Base-by-base conservation (phyloP, 495 filamentous ascomycete species). In the Hypoxylon fragiforme region DNA sequence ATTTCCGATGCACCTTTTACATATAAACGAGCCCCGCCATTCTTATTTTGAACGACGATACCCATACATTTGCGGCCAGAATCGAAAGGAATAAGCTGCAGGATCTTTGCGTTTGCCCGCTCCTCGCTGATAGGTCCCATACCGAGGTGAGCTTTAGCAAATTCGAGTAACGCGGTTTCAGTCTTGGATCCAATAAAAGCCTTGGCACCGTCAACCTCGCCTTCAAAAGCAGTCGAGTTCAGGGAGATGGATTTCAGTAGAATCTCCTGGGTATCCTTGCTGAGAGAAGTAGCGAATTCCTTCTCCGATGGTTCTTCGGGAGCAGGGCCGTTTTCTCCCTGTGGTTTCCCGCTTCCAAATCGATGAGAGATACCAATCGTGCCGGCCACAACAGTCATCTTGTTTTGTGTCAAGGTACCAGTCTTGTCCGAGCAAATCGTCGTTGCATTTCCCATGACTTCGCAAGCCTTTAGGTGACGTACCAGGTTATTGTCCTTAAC, bases 361-460 rank as follows among this genome's bases (percentile, higher is more conserved):
- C 83, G 80, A 28, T 83, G 79, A 19, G 72, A 79, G 1, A 78
- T 86, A 16, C 89, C 88, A 20, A 95, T 56, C 5, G 88, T 89
- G 2, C 84, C 91, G 19, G 89, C 84, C 46, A 95, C 89, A 7
- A 91, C 86, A 26, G 82, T 85, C 91, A 96, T 96, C 73, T 89
- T 90, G 63, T 96, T 96, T 68, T 92, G 85, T 0, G 90, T 94
- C n/a, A 97, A 75, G 2, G 92, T 97, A 47, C 92, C 92, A 0
- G 92, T 97, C 69, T 97, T 97, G 74, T 97, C 92, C 2, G 92
- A 96, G 71, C 92, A 97, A 40, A 97, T 89, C 1, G 90, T 92
- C 0, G 92, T 96, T 3, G 92, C 92, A 70, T 96, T 96, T 16
- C 92, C 92, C 92, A 97, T 97, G n/a, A 92, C 95, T 69, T 97